phyloP scores from a whole-genome alignment of 805 yeast species.

The Metschnikowia gelsemii region DNA sequence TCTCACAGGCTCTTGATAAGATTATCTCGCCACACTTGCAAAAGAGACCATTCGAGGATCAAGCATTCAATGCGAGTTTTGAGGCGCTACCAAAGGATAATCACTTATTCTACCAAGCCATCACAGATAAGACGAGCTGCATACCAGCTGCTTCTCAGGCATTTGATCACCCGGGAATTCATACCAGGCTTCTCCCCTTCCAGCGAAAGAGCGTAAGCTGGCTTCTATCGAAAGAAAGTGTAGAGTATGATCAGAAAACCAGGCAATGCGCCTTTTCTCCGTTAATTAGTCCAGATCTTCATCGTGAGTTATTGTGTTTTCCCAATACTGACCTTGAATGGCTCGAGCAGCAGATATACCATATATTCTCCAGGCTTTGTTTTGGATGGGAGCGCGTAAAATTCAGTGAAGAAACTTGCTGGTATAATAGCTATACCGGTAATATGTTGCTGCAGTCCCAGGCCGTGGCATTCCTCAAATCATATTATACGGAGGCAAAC shows the following conservation, averaged over 20 bases:
- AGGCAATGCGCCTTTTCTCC: slow-evolving; percentile 24
- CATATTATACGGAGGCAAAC: slow-evolving; percentile 26
- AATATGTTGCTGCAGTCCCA: slow-evolving; percentile 39
- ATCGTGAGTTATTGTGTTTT: slow-evolving; percentile 2
- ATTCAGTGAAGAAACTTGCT: slow-evolving; percentile 23
- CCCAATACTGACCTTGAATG: slow-evolving; percentile 12
- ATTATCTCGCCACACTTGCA: slow-evolving; percentile 4
- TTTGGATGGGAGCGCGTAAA: slow-evolving; percentile 51
- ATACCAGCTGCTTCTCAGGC: slow-evolving; percentile 21
- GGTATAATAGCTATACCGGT: slow-evolving; percentile 54
- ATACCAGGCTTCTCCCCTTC: slow-evolving; percentile 45
- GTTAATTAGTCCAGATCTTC: slow-evolving; percentile 19
- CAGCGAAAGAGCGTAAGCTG: slow-evolving; percentile 57
- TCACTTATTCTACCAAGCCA: slow-evolving; percentile 48
- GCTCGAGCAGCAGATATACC: slow-evolving; percentile 26
- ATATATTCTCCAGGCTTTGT: slow-evolving; percentile 40
- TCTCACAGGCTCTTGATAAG: slow-evolving; percentile 11
- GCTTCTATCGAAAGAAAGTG: slow-evolving; percentile 54
- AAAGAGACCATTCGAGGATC: background rate
- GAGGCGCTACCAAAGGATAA: slow-evolving; percentile 28
- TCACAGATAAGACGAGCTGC: slow-evolving; percentile 45
- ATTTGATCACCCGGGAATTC: slow-evolving; percentile 43
- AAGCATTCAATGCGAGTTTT: background rate
- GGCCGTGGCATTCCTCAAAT: slow-evolving; percentile 27
- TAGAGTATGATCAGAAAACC: slow-evolving; percentile 29